These are phyloP conservation scores for Verticillium tricorpus DNA, from an alignment of 2,329 filamentous ascomycete species.

Conservation along the genomic window DNA sequence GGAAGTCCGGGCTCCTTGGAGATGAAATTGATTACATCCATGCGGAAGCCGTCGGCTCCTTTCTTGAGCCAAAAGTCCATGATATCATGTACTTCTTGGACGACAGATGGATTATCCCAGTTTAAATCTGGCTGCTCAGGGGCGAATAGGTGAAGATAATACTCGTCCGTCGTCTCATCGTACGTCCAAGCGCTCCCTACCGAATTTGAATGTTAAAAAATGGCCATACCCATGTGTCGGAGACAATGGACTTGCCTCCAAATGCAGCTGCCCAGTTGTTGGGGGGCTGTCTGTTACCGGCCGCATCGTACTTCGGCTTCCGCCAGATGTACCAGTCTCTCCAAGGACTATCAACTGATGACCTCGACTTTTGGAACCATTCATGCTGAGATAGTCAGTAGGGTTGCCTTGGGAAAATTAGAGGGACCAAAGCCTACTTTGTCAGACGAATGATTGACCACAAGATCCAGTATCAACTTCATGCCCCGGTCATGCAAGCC, in stretches of 20 bases:
- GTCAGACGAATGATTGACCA: slow-evolving; percentile 64
- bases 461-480: slow-evolving; percentile 68
- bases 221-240: too few relatives aligned
- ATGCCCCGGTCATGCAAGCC: slow-evolving; percentile 59
- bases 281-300: slow-evolving; percentile 57
- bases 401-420: background rate
- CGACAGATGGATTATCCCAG: slow-evolving; percentile 63
- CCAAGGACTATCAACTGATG: slow-evolving; percentile 54
- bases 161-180: slow-evolving; percentile 60
- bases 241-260: slow-evolving; percentile 25
- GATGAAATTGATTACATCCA: slow-evolving; percentile 66
- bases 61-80: slow-evolving; percentile 71
- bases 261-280: slow-evolving; percentile 65
- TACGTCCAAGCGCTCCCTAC: slow-evolving; percentile 54
- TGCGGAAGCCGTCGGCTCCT: slow-evolving; percentile 64
- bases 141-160: slow-evolving; percentile 67
- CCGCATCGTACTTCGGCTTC: slow-evolving; percentile 38
- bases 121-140: slow-evolving; percentile 72
- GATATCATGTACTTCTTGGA: slow-evolving; percentile 63
- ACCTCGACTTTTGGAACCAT: slow-evolving; percentile 63
- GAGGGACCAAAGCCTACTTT: background rate
- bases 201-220: background rate
- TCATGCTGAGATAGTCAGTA: slow-evolving; percentile 42
- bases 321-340: slow-evolving; percentile 59
- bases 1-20: slow-evolving; percentile 53